phyloP scores from a whole-genome alignment of 2,329 filamentous ascomycete species.

The Uncinocarpus reesii region DNA sequence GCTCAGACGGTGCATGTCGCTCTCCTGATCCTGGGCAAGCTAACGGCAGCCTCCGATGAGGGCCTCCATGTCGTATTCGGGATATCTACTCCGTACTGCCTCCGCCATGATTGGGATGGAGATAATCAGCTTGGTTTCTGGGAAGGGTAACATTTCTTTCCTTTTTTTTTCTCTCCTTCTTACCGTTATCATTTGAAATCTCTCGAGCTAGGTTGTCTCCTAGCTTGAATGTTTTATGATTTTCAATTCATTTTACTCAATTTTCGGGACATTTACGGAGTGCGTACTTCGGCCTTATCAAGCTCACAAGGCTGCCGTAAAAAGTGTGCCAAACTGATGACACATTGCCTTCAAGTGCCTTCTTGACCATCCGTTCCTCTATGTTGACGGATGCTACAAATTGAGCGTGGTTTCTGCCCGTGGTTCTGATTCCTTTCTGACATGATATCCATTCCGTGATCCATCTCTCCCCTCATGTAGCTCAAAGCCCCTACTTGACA shows the following conservation, averaged over 20 bases:
- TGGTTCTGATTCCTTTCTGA: too few relatives aligned
- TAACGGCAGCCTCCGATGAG: slow-evolving; percentile 4
- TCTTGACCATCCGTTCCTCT: too few relatives aligned
- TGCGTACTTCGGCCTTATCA: background rate
- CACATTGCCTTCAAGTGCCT: background rate
- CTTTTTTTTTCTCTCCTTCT: background rate
- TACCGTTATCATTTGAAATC: too few relatives aligned
- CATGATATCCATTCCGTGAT: too few relatives aligned
- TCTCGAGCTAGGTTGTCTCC: background rate
- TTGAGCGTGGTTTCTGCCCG: too few relatives aligned
- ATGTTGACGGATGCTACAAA: background rate
- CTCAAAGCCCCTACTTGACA: too few relatives aligned
- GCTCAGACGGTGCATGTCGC: too few relatives aligned
- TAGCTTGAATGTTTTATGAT: background rate
- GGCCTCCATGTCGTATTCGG: background rate
- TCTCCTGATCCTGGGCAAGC: background rate
- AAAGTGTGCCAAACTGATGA: background rate
- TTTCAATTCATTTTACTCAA: slow-evolving; percentile 15
- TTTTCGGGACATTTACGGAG: background rate
- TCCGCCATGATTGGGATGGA: too few relatives aligned
- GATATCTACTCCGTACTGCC: background rate
- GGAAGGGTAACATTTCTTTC: too few relatives aligned
- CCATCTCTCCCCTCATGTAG: too few relatives aligned
- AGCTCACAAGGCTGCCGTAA: slow-evolving; percentile 5
- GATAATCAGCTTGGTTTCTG: too few relatives aligned